Evolutionary conservation across 1,139 yeast genomes (phyloP).

Genomic region (Blastobotrys illinoisensis): DNA sequence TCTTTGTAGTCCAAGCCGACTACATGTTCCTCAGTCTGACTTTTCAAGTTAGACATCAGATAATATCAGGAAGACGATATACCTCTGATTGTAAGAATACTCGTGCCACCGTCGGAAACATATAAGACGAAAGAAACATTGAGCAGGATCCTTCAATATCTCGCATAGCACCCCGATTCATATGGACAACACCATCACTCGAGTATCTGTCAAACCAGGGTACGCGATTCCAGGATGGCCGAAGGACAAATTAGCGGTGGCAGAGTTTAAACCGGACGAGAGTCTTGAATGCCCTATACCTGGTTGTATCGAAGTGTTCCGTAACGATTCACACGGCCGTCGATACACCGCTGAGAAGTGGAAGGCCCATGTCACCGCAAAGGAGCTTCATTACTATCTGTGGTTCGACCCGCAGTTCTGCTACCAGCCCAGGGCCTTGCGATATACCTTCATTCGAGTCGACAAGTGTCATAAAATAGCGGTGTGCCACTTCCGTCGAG

Average conservation of each 20-base stretch:
- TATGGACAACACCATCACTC: not conserved
- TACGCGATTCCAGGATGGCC: constrained; percentile 10
- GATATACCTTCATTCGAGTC: constrained; percentile 8
- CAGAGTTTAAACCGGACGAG: constrained; percentile 6
- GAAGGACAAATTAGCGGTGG: constrained; percentile 5
- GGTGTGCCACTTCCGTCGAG: constrained; percentile 9
- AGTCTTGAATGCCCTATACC: constrained; percentile 9
- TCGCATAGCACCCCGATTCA: not conserved
- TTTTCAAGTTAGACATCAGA: not conserved
- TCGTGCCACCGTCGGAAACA: not conserved
- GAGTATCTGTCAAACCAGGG: constrained; percentile 6
- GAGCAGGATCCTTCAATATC: not conserved
- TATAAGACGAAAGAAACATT: not conserved
- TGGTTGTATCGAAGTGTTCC: constrained; percentile 7
- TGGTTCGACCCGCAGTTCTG: constrained; percentile 8
- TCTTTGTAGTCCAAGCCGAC: not conserved
- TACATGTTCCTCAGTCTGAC: not conserved
- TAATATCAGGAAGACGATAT: not conserved
- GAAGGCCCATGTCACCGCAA: constrained; percentile 8
- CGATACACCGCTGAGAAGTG: constrained; percentile 9
- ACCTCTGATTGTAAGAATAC: not conserved
- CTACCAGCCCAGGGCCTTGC: constrained; percentile 8
- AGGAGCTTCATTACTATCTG: constrained; percentile 8
- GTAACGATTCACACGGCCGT: constrained; percentile 6
- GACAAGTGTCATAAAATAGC: constrained; percentile 10